phyloP scores from a whole-genome alignment of 2,329 filamentous ascomycete species.

The Phyllosticta citriasiana region DNA sequence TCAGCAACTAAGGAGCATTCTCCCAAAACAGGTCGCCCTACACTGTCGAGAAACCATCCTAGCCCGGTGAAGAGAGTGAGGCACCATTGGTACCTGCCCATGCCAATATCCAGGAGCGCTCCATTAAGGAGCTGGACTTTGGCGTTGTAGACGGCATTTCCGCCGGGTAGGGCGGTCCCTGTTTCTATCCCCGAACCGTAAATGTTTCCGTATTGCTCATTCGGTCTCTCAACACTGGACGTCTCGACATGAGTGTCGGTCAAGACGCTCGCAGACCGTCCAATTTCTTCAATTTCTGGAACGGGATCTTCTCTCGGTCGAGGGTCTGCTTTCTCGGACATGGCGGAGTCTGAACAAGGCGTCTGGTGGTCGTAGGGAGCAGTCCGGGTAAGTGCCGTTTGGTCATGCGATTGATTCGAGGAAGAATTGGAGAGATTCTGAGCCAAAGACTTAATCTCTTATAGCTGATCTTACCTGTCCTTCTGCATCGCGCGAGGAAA shows the following conservation, averaged over 20 bases:
- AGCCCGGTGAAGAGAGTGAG: conserved; percentile 11
- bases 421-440: background rate
- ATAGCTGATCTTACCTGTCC: background rate
- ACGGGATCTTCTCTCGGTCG: background rate
- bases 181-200: conserved; percentile 1
- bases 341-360: background rate
- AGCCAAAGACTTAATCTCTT: background rate
- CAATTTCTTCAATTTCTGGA: background rate
- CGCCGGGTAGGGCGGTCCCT: conserved; percentile 6
- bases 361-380: background rate
- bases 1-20: background rate
- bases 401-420: background rate
- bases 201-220: conserved; percentile 3
- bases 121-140: conserved; percentile 13
- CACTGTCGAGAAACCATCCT: conserved; percentile 13
- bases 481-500: conserved; percentile 4
- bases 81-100: conserved; percentile 13
- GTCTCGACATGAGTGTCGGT: background rate
- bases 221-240: background rate
- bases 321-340: background rate
- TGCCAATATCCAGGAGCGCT: conserved; percentile 12
- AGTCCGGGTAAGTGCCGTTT: background rate
- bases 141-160: conserved; percentile 10
- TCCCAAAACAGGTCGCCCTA: background rate
- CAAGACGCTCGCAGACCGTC: background rate